A percentile compares a stretch with the other conserved stretches of the same genome.
Evolutionary conservation across 202 grass and related monocot species (phyloP).

Genomic region (Panicum virgatum): DNA sequence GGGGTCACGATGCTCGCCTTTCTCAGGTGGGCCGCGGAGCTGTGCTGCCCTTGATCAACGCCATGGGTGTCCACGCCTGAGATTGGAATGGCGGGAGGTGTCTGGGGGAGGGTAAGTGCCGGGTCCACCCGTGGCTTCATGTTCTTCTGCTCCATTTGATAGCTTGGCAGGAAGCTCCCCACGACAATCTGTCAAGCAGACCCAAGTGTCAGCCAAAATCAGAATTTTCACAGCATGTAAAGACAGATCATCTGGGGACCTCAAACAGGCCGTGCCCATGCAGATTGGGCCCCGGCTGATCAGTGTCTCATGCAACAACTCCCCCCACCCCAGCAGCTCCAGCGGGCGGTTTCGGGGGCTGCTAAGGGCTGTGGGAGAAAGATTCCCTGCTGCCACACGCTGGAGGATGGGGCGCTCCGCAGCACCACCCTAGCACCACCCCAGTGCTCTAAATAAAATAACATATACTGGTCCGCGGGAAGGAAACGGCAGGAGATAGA

Average conservation of each 20-base stretch:
- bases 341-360: too few relatives aligned
- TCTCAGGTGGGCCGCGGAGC: slow-evolving; percentile 5
- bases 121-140: slow-evolving; percentile 51
- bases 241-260: not conserved
- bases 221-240: not conserved
- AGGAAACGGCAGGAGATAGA: too few relatives aligned
- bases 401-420: too few relatives aligned
- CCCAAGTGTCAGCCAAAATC: not conserved
- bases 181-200: slow-evolving; percentile 65
- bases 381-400: too few relatives aligned
- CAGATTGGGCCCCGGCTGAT: too few relatives aligned
- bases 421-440: too few relatives aligned
- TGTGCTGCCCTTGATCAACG: slow-evolving; percentile 49
- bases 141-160: slow-evolving; percentile 68
- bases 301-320: too few relatives aligned
- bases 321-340: too few relatives aligned
- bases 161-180: slow-evolving; percentile 77
- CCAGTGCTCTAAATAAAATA: too few relatives aligned
- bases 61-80: slow-evolving; percentile 40
- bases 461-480: too few relatives aligned
- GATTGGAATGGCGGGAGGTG: slow-evolving; percentile 53
- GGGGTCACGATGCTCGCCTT: slow-evolving; percentile 40
- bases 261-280: too few relatives aligned
- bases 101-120: slow-evolving; percentile 14
- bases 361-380: too few relatives aligned